A percentile compares a stretch with the other conserved stretches of the same genome.
Conservation (phyloP, 2,329 filamentous ascomycete species). For the Drechslera avenae region DNA sequence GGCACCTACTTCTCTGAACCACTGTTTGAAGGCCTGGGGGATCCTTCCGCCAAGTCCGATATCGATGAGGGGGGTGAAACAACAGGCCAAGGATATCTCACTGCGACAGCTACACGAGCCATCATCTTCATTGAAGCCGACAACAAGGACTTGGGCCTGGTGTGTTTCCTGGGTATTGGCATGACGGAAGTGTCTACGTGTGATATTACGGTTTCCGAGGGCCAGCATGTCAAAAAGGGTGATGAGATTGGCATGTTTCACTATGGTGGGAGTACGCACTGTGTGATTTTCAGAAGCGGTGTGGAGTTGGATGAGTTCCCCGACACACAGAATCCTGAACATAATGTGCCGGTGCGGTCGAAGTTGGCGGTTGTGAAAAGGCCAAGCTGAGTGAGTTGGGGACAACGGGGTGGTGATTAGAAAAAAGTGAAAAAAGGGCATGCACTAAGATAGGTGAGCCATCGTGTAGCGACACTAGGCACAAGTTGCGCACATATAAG, state of each 20-base stretch:
- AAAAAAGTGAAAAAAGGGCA: no score
- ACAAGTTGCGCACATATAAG: no score
- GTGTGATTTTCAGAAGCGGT: conserved; percentile 66
- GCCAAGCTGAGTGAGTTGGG: background rate
- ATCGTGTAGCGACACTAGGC: no score
- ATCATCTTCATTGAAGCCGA: conserved; percentile 74
- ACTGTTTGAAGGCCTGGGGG: conserved; percentile 55
- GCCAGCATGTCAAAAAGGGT: conserved; percentile 70
- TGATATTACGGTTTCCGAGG: conserved; percentile 70
- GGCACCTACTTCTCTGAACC: conserved; percentile 73
- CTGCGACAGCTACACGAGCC: conserved; percentile 69
- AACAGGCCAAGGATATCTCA: conserved; percentile 68
- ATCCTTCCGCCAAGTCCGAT: conserved; percentile 49
- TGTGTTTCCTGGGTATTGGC: conserved; percentile 73
- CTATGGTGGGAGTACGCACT: conserved; percentile 75
- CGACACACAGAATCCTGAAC: conserved; percentile 29
- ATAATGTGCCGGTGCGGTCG: conserved; percentile 48
- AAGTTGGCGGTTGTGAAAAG: conserved; percentile 44
- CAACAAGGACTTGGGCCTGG: conserved; percentile 68
- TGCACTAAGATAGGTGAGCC: no score
- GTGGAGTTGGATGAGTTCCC: conserved; percentile 51
- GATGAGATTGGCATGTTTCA: conserved; percentile 80
- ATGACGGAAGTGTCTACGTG: conserved; percentile 80
- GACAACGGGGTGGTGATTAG: no score
- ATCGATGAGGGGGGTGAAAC: conserved; percentile 48